Base-by-base conservation (phyloP, 805 yeast genomes). In the Danielozyma ontarioensis region DNA sequence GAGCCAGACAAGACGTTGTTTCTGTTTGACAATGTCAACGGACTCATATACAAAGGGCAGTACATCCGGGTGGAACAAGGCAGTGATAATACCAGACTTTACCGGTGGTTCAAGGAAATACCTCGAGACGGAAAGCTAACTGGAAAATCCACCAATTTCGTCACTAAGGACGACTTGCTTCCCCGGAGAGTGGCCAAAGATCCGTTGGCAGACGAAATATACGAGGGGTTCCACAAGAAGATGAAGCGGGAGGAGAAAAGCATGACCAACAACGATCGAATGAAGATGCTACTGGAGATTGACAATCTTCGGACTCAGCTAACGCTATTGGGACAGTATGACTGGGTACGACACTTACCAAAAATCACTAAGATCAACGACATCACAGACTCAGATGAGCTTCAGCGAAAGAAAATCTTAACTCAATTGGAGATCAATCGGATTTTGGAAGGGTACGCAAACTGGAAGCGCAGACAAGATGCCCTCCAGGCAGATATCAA, bases 231-330 rank as follows among this genome's bases (percentile, higher is more conserved):
- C 45, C 89, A 83, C 55, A 67, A 68, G 27, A 65, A 72, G 25
- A 74, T 81, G 77, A 74, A 72, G 41, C 73, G 73, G 35, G 80
- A 78, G 33, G 95, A 84, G 53, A 70, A 70, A 37, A 66, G 74
- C 29, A 77, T 80, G 73, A 58, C 66, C 18, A 64, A 63, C 23
- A 59, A 70, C 2, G 89, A 83, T 42, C 60, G 73, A 17, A 72
- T 67, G 31, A 67, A 71, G 35, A 62, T 78, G 28, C 58, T 70
- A 30, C 52, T 62, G 6, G 90, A 82, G 45, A 74, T 76, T 19
- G 86, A 80, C 33, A 69, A 67, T 14, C 64, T 76, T 23, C 53
- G 62, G 19, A 70, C 70, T 10, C 70, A 68, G 41, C 58, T 58
- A 17, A 53, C 61, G 35, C 55, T 73, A 35, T 51, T 66, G 3